Base-by-base conservation (phyloP, 768 basidiomycete species). In the Jaapia argillacea region DNA sequence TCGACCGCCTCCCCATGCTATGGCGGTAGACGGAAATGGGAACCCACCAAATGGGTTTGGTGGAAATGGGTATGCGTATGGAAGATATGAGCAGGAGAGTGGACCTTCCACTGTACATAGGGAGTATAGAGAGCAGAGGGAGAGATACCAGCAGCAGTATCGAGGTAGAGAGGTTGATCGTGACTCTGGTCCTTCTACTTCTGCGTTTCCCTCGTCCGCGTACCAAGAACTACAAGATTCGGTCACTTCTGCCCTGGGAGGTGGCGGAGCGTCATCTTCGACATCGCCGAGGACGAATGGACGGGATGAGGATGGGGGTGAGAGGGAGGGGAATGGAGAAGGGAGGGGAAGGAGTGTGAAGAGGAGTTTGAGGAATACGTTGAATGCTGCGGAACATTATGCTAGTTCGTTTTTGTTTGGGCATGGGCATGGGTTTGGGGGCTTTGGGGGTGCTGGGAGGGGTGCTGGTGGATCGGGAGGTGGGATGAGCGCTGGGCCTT, bases 301-400 rank as follows among this genome's bases (percentile, higher is more conserved):
- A 6, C n/a, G n/a, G n/a, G n/a, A n/a, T n/a, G n/a, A n/a, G n/a
- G n/a, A n/a, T n/a, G n/a, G n/a, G n/a, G n/a, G n/a, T n/a, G n/a
- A n/a, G n/a, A n/a, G n/a, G n/a, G 28, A 20, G 14, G 33, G 36
- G 35, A 18, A 41, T n/a, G 46, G 44, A 24, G 77, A 72, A 46
- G 66, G 58, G 31, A 63, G 77, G 45, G 78, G 77, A 22, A 62
- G 80, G 50, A 79, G 72, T 51, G 77, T 79, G 27, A 82, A 74
- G 58, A 68, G 77, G 48, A 79, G 74, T 50, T 51, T 85, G 41
- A 71, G 84, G 40, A 83, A 72, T 45, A 84, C 82, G 12, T 58
- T 86, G 36, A 75, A 69, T 44, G 78, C 74, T 26, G 83, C 85
- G 7, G 83, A 85, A 53, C 76, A 80, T 43, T 81, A 80, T 54